Evolutionary conservation across 2,329 filamentous ascomycete species (phyloP).

Genomic region (Zymoseptoria tritici): DNA sequence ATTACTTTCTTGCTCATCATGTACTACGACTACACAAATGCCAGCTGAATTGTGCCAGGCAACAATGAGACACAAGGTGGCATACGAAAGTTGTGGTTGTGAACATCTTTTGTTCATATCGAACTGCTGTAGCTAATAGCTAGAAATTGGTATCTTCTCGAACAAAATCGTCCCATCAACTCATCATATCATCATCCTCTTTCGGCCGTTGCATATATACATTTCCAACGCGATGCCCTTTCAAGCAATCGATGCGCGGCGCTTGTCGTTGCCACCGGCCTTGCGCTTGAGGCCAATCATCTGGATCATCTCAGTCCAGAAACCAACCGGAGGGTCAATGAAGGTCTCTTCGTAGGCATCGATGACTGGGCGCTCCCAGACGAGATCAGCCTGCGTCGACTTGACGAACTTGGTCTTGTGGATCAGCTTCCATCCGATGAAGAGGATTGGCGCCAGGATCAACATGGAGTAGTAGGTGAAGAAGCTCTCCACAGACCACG

Average conservation of each 20-base stretch:
- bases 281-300: conserved; percentile 33
- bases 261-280: conserved; percentile 17
- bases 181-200: neutral
- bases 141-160: neutral
- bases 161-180: neutral
- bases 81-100: neutral
- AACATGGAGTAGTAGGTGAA: conserved; percentile 51
- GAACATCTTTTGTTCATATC: neutral
- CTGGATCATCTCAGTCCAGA: conserved; percentile 49
- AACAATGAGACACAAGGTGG: too few species aligned
- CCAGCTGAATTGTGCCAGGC: too few species aligned
- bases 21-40: too few species aligned
- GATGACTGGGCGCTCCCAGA: conserved; percentile 55
- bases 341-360: conserved; percentile 53
- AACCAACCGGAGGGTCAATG: conserved; percentile 41
- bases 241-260: neutral
- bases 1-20: too few species aligned
- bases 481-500: conserved; percentile 37
- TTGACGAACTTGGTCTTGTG: conserved; percentile 52
- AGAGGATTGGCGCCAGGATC: conserved; percentile 47
- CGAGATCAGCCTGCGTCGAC: conserved; percentile 50
- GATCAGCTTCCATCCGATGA: conserved; percentile 56
- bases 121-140: neutral
- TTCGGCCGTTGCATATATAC: neutral
- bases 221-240: neutral